Evolutionary conservation across 805 yeast species (phyloP).

Genomic region (Nakazawaea wickerhamii): DNA sequence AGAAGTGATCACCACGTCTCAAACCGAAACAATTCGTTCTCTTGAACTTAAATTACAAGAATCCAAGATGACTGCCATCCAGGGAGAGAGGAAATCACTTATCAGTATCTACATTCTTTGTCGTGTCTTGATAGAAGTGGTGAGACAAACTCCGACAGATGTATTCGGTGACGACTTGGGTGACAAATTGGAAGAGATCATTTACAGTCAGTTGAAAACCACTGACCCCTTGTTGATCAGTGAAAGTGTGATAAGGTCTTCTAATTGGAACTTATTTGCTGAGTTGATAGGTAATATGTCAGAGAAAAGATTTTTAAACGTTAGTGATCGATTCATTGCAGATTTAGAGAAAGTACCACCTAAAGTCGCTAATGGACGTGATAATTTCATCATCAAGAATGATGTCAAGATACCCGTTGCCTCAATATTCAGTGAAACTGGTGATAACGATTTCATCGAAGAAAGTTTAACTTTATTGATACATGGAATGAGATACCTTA

Average conservation of each 20-base stretch:
- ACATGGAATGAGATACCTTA: slow-evolving; percentile 86
- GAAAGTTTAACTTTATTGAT: slow-evolving; percentile 69
- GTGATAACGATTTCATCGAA: slow-evolving; percentile 32
- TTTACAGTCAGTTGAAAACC: slow-evolving; percentile 80
- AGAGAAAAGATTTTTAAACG: slow-evolving; percentile 73
- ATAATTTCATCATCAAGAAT: not conserved
- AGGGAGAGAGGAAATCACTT: slow-evolving; percentile 80
- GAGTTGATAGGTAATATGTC: slow-evolving; percentile 89
- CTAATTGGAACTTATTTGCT: slow-evolving; percentile 92
- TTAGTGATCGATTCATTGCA: slow-evolving; percentile 89
- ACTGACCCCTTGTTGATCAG: slow-evolving; percentile 74
- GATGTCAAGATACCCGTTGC: slow-evolving; percentile 2
- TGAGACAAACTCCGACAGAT: slow-evolving; percentile 76
- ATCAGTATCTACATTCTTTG: slow-evolving; percentile 86
- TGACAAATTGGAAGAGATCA: slow-evolving; percentile 85
- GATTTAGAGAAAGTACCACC: slow-evolving; percentile 81
- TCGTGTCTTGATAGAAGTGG: slow-evolving; percentile 88
- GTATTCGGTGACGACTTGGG: slow-evolving; percentile 73
- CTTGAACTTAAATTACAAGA: slow-evolving; percentile 25
- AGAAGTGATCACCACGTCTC: not conserved
- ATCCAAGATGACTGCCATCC: slow-evolving; percentile 65
- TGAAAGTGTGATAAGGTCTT: slow-evolving; percentile 70
- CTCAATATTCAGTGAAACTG: slow-evolving; percentile 19
- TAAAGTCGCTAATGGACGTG: slow-evolving; percentile 29
- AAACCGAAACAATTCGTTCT: not conserved